Base-by-base conservation (phyloP, 2,329 filamentous ascomycete species). In the Zasmidium angulare region DNA sequence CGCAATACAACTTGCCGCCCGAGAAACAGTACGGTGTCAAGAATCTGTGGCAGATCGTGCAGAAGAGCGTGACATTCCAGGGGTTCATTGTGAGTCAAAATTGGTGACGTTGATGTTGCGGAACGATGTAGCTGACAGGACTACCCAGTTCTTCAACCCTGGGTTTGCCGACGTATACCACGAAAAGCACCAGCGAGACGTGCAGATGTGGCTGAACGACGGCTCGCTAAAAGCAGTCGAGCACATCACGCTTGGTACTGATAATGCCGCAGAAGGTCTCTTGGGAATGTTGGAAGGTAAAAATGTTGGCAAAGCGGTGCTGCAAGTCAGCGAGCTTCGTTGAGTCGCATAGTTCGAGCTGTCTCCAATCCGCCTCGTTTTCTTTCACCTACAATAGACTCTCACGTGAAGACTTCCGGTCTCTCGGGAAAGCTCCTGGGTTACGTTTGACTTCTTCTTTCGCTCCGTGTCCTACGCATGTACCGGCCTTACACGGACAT, bases 291-390 rank as follows among this genome's bases (percentile, higher is more conserved):
- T 95, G 56, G 74, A 84, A 69, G 91, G 91, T 50, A 83, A 89
- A 75, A 96, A 96, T 79, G 90, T 92, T 76, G 91, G 91, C 67
- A 96, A 96, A 84, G 89, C 90, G 17, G 84, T 95, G 21, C 70
- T 95, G 69, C 89, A 91, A 80, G 84, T 88, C 67, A 63, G 61
- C 47, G 26, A 29, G 26, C 26, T 29, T 29, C 26, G 6, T 29
- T 29, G 26, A 29, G n/a, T n/a, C n/a, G n/a, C n/a, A n/a, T n/a
- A n/a, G n/a, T n/a, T n/a, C n/a, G n/a, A n/a, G n/a, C n/a, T n/a
- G n/a, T n/a, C n/a, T n/a, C n/a, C n/a, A n/a, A n/a, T n/a, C n/a
- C n/a, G n/a, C n/a, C n/a, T n/a, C n/a, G n/a, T n/a, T n/a, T n/a
- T n/a, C n/a, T n/a, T n/a, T n/a, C n/a, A n/a, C n/a, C n/a, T n/a